Base-by-base conservation (phyloP, 2,329 filamentous ascomycete genomes). In the Lizonia empirigonia region DNA sequence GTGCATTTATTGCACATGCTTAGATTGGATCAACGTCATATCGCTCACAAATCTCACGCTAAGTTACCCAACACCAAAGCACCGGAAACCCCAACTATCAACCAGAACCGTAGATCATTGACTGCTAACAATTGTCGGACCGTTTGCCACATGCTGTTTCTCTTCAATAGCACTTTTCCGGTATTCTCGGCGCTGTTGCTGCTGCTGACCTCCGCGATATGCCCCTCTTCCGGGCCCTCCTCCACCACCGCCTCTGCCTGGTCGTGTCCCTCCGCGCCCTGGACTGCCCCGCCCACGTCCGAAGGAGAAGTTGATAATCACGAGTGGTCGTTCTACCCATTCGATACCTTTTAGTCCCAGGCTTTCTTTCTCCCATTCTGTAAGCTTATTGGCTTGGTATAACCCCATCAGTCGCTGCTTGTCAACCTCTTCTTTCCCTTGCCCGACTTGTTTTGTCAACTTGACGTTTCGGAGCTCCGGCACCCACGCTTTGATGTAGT, bases 401-500 rank as follows among this genome's bases (percentile, higher is more conserved):
- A 90, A 74, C 33, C 88, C 76, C 75, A 79, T 78, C 50, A 80
- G 44, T 29, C 69, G 69, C 51, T 79, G 70, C 35, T 68, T 62
- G 29, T 72, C 68, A 3, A 69, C 39, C 23, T 68, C 66, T 36
- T 68, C 72, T 42, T 56, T 63, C 1, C 53, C 62, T 1, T 53
- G 34, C 1, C 59, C 61, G 9, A 59, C 35, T 6, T 38, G 56
- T 15, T 53, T 65, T 9, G 55, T 65, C 39, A 69, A 27, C 26
- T 74, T 73, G 1, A 91, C 70, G 0, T 75, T 68, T 2, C 80
- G 76, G 20, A 91, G 67, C 67, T 93, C 89, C 0, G 83, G 82
- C 0, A 92, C 78, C 90, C 89, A 93, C 2, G 81, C 77, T n/a
- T 83, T 82, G 7, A 91, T 84, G 59, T 90, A 93, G 6, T 80